These are phyloP conservation scores for Ammopiptanthus mongolicus DNA, from an alignment of 306 rosid genomes.

Conservation along the genomic window DNA sequence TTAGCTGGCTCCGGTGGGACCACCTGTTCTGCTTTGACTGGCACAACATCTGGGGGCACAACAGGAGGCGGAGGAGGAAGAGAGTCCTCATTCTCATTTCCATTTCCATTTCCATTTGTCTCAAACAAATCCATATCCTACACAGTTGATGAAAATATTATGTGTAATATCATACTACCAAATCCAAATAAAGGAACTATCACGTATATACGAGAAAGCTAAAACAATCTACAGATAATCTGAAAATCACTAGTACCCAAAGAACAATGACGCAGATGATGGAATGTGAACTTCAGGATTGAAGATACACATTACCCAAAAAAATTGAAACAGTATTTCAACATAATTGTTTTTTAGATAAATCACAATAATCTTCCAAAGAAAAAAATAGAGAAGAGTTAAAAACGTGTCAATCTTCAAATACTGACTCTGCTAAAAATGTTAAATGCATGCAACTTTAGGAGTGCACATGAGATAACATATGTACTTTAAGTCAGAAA, in stretches of 20 bases:
- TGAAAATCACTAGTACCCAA: not conserved
- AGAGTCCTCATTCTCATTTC: slow-evolving; percentile 26
- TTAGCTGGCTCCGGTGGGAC: slow-evolving; percentile 28
- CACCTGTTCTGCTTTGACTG: slow-evolving; percentile 30
- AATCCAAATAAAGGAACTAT: not conserved
- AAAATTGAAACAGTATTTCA: not conserved
- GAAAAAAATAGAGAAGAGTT: not conserved
- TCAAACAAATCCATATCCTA: slow-evolving; percentile 54
- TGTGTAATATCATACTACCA: not conserved
- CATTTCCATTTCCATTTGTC: slow-evolving; percentile 20
- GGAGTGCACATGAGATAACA: not conserved
- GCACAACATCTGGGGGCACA: slow-evolving; percentile 63
- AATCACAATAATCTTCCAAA: no score
- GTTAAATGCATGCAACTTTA: not conserved
- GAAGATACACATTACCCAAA: not conserved
- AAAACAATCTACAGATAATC: not conserved
- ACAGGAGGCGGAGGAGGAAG: slow-evolving; percentile 88
- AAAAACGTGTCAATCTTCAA: not conserved
- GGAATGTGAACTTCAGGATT: not conserved
- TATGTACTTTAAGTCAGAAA: not conserved
- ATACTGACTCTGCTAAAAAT: not conserved
- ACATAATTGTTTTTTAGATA: not conserved
- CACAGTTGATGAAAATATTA: not conserved
- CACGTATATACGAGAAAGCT: not conserved
- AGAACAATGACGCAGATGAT: not conserved